Evolutionary conservation across 305 asterid genomes (phyloP), one percentile per base, ranked within the genome.

Genomic region (Fraxinus greggii): DNA sequence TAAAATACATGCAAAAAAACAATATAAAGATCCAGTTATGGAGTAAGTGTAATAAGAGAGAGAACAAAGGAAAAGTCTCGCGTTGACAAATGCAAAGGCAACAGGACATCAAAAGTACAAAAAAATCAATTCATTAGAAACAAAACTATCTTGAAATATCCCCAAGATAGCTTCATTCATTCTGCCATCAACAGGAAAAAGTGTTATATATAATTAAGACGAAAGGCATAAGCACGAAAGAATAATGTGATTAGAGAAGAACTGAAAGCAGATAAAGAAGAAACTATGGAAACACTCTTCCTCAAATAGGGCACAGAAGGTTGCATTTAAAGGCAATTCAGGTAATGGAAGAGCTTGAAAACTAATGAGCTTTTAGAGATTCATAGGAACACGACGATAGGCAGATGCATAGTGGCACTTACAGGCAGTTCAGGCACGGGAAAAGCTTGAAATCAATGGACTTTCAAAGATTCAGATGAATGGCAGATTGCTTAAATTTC

Each of bases 11-110:
- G 77, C 48, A 78, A 38, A 80, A n/a, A 51, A 56, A 38, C 26
- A 85, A 82, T n/a, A 76, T 35, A 75, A 83, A 80, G 35, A 76
- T 77, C 75, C 33, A 69, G 38, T 84, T 79, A 82, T 72, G 35
- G 80, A 26, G 35, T 48, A 19, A 28, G 77, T 29, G 15, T 6
- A 67, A 40, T 33, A 67, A 76, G 35, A 75, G 48, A 19, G 19
- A 80, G 67, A 61, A 56, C 13, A 69, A 81, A 42, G 33, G 67
- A 38, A 74, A 84, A 78, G 78, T 42, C 15, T 54, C 56, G 59
- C 48, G 40, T 7, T 59, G 78, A 82, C 59, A 79, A 84, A 54
- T 80, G 45, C 7, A 26, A 51, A 70, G 59, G 77, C 83, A 83
- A 79, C 72, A 77, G 51, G 70, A 67, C 36, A 28, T 67, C 74